These are phyloP conservation scores for Quercus cerris DNA, from an alignment of 306 rosid genomes.

Conservation along the genomic window DNA sequence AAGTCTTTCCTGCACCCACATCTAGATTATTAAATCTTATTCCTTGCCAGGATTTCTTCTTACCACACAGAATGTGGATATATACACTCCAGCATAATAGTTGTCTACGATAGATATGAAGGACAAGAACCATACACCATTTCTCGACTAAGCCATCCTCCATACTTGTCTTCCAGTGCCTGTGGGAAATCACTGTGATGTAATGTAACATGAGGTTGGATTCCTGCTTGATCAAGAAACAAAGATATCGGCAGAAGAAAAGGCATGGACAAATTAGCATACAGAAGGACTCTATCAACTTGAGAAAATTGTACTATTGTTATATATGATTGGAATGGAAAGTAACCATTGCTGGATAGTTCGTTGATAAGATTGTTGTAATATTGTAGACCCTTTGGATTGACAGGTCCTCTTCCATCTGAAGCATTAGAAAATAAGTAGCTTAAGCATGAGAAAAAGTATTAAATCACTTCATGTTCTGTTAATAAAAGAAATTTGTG, in stretches of 20 bases:
- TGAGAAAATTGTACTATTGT: not conserved
- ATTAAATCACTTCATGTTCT: not conserved
- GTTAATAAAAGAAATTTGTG: not conserved
- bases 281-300: not conserved
- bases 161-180: constrained; percentile 69
- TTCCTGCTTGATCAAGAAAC: constrained; percentile 38
- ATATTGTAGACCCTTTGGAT: constrained; percentile 58
- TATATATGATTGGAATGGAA: not conserved
- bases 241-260: not conserved
- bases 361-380: constrained; percentile 71
- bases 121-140: constrained; percentile 43
- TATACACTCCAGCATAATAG: not conserved
- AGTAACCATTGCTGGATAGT: constrained; percentile 47
- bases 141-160: constrained; percentile 63
- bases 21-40: not conserved
- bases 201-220: constrained; percentile 74
- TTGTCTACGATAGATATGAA: not conserved
- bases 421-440: not conserved
- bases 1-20: constrained; percentile 42
- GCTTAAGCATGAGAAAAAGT: not conserved
- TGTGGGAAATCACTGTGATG: constrained; percentile 62
- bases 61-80: not conserved
- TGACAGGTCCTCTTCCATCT: constrained; percentile 74
- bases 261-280: not conserved
- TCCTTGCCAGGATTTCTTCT: not conserved